phyloP scores from a whole-genome alignment of 164 flowering plant genomes.

The Vitis labrusca region DNA sequence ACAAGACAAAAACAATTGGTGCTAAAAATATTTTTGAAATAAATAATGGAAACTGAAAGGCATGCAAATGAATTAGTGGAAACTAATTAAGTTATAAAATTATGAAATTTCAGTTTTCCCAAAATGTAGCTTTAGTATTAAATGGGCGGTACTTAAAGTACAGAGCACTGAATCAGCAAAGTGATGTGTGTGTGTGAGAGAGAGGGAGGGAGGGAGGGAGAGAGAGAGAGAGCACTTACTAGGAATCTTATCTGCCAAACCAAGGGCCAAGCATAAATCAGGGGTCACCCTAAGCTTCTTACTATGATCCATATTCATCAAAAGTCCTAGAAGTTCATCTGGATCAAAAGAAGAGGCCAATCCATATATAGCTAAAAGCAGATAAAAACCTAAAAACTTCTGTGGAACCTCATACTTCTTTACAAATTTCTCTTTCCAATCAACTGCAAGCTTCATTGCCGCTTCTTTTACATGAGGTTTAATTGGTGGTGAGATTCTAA shows the following conservation, averaged over 20 bases:
- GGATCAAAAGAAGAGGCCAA: constrained; percentile 9
- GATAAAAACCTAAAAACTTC: constrained; percentile 19
- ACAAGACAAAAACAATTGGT: too few species aligned
- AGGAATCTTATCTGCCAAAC: constrained; percentile 16
- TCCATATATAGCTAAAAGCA: constrained; percentile 19
- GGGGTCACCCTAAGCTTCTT: constrained; percentile 1
- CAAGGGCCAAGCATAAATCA: constrained; percentile 12
- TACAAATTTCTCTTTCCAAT: constrained; percentile 9
- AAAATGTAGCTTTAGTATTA: too few species aligned
- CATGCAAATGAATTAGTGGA: too few species aligned
- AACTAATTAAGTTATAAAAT: too few species aligned
- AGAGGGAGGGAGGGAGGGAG: not conserved
- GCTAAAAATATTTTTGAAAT: too few species aligned
- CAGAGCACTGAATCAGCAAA: too few species aligned
- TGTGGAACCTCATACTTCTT: not conserved
- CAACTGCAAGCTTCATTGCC: constrained; percentile 30
- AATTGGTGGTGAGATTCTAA: constrained; percentile 20
- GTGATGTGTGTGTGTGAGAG: not conserved
- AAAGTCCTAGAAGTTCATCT: constrained; percentile 16
- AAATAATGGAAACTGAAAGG: too few species aligned
- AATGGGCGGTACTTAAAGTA: too few species aligned
- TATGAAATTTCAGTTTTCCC: too few species aligned
- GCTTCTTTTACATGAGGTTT: constrained; percentile 15
- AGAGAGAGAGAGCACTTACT: constrained; percentile 14
- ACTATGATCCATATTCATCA: not conserved